These are phyloP conservation scores for Venturia aucupariae DNA, from an alignment of 2,329 filamentous ascomycete species.

Conservation along the genomic window DNA sequence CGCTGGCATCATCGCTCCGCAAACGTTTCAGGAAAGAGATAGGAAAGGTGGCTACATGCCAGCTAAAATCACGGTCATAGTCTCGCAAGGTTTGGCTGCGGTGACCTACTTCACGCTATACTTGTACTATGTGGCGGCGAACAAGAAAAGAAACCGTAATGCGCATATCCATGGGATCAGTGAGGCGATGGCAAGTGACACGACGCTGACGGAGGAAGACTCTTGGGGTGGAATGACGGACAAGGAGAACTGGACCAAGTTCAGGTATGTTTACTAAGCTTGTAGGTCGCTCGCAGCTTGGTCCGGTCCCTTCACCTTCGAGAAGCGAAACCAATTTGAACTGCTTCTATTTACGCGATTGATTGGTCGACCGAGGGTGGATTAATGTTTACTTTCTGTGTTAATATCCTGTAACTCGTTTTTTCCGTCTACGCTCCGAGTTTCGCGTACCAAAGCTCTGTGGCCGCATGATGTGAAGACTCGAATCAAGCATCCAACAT, in stretches of 20 bases:
- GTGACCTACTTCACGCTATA: not conserved
- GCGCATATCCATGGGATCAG: not conserved
- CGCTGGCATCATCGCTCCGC: constrained; percentile 1
- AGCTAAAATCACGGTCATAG: constrained; percentile 11
- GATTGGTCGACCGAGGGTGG: not conserved
- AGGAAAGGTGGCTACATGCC: not conserved
- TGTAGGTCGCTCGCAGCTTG: not conserved
- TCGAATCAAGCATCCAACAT: no score
- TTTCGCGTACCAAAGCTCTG: no score
- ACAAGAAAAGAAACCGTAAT: not conserved
- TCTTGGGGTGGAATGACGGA: constrained; percentile 5
- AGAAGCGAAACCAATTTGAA: not conserved
- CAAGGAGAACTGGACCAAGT: constrained; percentile 3
- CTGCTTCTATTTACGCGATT: not conserved
- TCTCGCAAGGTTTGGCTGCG: constrained; percentile 17
- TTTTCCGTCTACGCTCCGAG: no score
- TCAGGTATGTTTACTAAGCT: constrained; percentile 7
- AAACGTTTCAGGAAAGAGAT: constrained; percentile 10
- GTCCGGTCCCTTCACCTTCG: not conserved
- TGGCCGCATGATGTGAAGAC: no score
- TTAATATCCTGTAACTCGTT: no score
- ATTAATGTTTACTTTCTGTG: not conserved
- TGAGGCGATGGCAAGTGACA: not conserved
- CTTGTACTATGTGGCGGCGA: not conserved
- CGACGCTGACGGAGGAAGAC: not conserved